Evolutionary conservation across 495 filamentous ascomycete species (phyloP), one percentile per base, ranked within the genome.

Genomic region (Sporormia fimetaria): DNA sequence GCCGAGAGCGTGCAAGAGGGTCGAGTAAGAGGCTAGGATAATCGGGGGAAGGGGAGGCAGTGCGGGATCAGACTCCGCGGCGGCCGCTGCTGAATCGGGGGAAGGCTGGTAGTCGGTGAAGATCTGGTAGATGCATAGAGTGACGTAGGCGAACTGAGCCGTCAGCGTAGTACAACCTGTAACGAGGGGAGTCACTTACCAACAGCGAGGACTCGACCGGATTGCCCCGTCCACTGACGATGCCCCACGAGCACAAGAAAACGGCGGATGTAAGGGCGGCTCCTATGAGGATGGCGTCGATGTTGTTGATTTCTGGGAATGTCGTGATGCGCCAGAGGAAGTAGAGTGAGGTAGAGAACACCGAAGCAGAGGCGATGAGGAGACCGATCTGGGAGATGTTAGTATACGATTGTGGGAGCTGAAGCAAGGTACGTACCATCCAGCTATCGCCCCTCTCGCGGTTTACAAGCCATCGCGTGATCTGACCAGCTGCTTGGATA

Each of bases 21-120:
- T 94, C 26, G 83, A 83, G 63, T 94, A 98, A 20, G 87, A 94
- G n/a, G 87, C 88, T 90, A 98, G 95, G 58, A 98, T 82, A 33
- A 95, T 87, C 0, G 90, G 90, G 1, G 90, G 90, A 5, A 98
- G 71, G 4, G 90, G 90, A 3, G 90, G 90, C 38, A 98, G 90
- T 21, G 93, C 87, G 9, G 78, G 73, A 41, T 78, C 67, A 4
- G 68, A 47, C 25, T 65, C 63, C 18, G 67, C 64, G 24, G 70
- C 66, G 6, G 72, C 69, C 14, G 74, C 72, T 1, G 71, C 70
- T 29, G 69, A 44, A 2, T 32, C 44, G 4, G 47, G 66, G 3
- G 81, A 85, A 6, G 87, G 87, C 50, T 85, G 73, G 62, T 95
- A 98, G 58, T 98, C 90, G 29, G 90, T 98, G 63, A 98, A 98